Evolutionary conservation across 768 basidiomycete genomes (phyloP), one percentile per base, ranked within the genome.

Genomic region (Termitomyces sp.): DNA sequence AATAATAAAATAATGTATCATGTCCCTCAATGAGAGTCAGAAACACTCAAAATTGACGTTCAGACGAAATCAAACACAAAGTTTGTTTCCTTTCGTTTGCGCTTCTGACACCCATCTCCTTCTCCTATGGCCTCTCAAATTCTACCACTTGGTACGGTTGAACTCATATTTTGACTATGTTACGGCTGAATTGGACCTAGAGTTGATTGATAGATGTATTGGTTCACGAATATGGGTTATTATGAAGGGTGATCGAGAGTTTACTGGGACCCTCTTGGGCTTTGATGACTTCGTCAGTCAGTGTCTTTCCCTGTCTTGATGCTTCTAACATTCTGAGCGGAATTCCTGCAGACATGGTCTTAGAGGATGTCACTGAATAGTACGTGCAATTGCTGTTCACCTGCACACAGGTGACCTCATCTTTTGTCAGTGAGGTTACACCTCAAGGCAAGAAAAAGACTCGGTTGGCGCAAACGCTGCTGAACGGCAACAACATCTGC

Each of bases 241-340:
- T 70, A 98, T 97, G 93, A 98, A 98, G 77, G 87, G 82, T 64
- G 95, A 99, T 60, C 88, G 94, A 45, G 96, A 99, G 75, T 99
- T 98, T 74, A 92, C 90, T 23, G 96, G 96, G 11, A 97, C 87
- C 3, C 78, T 99, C 41, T 80, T 96, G 34, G 96, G 96, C 2
- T 99, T 99, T 65, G 96, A 99, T 70, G 96, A 99, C 74, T 99
- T 96, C 72, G 96, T 99, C 72, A 99, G 96, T 98, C 71, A 82
- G 96, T 95, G 40, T 31, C 42, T 43, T 45, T 31, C 25, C 40
- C 59, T 27, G 37, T 29, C 58, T 55, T 43, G 25, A 34, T 34
- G 19, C 43, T 41, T 44, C 12, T 44, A 2, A 34, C 10, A 27
- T 14, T 25, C 42, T 56, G 37, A 57, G 52, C 17, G 40, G 16